Evolutionary conservation across 768 basidiomycete species (phyloP), one percentile per base, ranked within the genome.

Genomic region (Rhodotorula paludigena): DNA sequence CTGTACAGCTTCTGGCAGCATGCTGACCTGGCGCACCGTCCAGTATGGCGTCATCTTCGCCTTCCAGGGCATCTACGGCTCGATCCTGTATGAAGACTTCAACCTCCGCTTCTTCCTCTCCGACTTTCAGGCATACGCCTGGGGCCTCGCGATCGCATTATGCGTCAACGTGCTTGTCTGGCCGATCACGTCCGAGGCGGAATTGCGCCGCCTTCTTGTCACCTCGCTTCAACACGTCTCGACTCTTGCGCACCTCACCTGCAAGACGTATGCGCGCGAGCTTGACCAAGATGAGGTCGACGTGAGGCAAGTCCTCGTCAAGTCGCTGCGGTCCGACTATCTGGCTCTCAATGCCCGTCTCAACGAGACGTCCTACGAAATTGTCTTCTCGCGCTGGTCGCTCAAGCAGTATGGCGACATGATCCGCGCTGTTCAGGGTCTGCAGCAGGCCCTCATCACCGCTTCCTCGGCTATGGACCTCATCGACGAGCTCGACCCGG

Each of bases 121-220:
- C 35, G 73, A 76, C 60, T 66, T 76, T 32, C 58, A 73, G 41
- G 59, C 66, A 5, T 69, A 72, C 59, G 74, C 72, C 0, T 77
- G 76, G 77, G 77, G 77, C 15, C 64, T 70, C 14, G 78, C 72
- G 7, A 76, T 77, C 41, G 74, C 71, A 6, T 55, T 77, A 20
- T 64, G 28, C 38, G 77, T 78, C 60, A 77, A 77, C 53, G 28
- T 77, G 8, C 36, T 76, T 41, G 66, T 78, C 28, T 72, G 72
- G 41, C 78, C 78, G 0, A 57, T 60, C 18, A 73, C 76, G 5
- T 53, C 73, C 12, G 78, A 78, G 65, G 47, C 54, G 8, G 71
- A 76, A 47, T 66, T 78, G 6, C 66, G 76, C 18, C 45, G 68
- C 44, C 74, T 75, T 15, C 66, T 78, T 44, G 75, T 64, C 23